Conservation (phyloP, 2,329 filamentous ascomycete species). For the Bipolaris gigantea region DNA sequence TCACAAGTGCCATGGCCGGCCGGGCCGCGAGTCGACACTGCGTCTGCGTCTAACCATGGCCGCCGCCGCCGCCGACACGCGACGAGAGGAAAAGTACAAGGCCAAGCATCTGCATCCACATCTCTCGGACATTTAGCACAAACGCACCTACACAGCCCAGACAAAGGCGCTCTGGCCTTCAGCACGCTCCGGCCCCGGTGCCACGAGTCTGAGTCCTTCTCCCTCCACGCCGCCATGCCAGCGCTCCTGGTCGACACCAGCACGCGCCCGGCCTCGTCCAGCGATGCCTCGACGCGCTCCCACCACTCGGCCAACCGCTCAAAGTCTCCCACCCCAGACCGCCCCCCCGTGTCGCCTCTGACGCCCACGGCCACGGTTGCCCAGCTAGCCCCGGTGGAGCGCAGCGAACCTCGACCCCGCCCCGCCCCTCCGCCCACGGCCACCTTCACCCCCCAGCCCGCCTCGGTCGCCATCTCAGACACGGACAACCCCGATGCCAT, state of each 20-base stretch:
- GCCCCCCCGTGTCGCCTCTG: constrained; percentile 46
- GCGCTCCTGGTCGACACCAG: constrained; percentile 41
- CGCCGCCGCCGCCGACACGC: constrained; percentile 14
- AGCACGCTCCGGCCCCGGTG: constrained; percentile 20
- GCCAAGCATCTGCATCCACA: neutral
- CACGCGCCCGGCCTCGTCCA: constrained; percentile 29
- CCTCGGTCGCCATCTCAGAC: constrained; percentile 51
- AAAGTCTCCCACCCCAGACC: constrained; percentile 38
- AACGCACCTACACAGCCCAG: neutral
- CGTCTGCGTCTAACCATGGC: constrained; percentile 13
- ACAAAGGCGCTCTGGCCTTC: constrained; percentile 12
- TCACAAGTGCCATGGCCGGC: constrained; percentile 16
- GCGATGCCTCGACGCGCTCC: constrained; percentile 28
- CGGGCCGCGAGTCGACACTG: constrained; percentile 10
- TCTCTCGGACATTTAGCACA: constrained; percentile 12
- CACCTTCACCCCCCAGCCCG: constrained; percentile 48
- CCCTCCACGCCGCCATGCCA: constrained; percentile 41
- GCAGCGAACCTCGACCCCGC: constrained; percentile 29
- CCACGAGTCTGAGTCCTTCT: constrained; percentile 18
- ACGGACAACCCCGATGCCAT: constrained; percentile 79
- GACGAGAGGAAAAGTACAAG: constrained; percentile 1
- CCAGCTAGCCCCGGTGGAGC: constrained; percentile 38
- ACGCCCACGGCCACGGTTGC: constrained; percentile 43
- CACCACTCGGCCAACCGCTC: constrained; percentile 28
- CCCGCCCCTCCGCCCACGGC: constrained; percentile 34